phyloP scores from a whole-genome alignment of 108 stramenopile genomes.

The Thalassiosira profunda region DNA sequence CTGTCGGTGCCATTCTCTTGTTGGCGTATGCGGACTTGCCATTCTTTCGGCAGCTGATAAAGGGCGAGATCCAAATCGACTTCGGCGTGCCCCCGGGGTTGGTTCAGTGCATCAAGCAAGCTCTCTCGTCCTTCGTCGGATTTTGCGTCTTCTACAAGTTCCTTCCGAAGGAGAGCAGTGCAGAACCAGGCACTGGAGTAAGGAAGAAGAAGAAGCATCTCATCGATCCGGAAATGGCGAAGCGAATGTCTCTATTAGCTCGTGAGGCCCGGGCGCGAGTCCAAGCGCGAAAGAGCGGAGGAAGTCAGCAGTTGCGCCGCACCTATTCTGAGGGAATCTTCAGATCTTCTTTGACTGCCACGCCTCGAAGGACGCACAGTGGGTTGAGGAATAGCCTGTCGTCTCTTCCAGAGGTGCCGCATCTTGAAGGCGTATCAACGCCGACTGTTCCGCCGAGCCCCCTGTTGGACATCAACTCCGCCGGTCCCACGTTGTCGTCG shows the following conservation, averaged over 20 bases:
- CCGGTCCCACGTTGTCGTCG: background rate
- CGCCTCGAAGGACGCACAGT: background rate
- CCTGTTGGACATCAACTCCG: background rate
- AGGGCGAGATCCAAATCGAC: background rate
- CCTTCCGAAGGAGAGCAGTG: background rate
- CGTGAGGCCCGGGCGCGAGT: background rate
- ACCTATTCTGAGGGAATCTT: background rate
- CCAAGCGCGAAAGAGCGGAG: background rate
- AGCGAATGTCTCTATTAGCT: background rate
- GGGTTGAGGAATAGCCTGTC: background rate
- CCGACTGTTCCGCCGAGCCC: background rate
- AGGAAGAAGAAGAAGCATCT: background rate
- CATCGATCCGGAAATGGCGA: background rate
- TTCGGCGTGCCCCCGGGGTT: background rate
- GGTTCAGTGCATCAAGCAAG: background rate
- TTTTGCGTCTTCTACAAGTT: conserved; percentile 1
- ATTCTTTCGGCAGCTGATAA: background rate
- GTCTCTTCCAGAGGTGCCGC: no score
- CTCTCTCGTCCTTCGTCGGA: background rate
- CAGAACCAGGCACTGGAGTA: background rate
- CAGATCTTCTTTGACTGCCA: background rate
- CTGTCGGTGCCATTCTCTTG: background rate
- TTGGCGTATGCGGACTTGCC: background rate
- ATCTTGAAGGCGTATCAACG: background rate
- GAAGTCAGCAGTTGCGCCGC: background rate